Base-by-base conservation (phyloP, 768 basidiomycete species). In the Russula sp. region DNA sequence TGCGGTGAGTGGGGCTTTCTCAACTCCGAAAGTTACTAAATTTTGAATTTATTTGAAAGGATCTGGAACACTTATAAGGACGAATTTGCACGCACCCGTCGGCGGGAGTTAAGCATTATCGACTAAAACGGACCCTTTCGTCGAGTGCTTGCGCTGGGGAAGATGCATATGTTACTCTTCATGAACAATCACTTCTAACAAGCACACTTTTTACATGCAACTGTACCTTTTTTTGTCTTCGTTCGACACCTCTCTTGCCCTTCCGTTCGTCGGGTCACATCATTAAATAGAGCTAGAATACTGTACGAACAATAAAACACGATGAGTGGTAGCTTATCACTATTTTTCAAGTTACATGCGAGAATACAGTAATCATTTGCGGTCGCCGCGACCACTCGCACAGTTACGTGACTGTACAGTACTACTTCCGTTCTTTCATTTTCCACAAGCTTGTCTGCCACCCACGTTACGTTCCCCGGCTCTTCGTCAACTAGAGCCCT, bases 31-130 rank as follows among this genome's bases (percentile, higher is more conserved):
- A 10, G 55, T 59, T 9, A 36, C 44, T 59, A 59, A 56, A 42
- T 24, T 22, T 50, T 6, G 49, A 13, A 22, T 36, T 18, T 30
- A 13, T 70, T 57, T n/a, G 38, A 55, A 36, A 97, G 94, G 56
- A 96, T 98, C 68, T 98, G 95, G 95, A 84, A 98, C 72, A 86
- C 88, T 8, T 96, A 98, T 79, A 98, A 98, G 75, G 90, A 98
- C 72, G 82, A 88, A 59, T 97, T 95, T 71, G 95, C 95, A 36
- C 87, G 90, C 72, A 81, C 91, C 32, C 81, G 94, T 49, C 83
- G 84, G 61, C 80, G 83, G 67, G 90, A 93, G 72, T 79, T 93
- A 67, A 90, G 79, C 70, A 89, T 93, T 72, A 83, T 93, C 68
- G 90, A 88, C 63, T 91, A 72, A 75, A n/a, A 16, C 38, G 13